Evolutionary conservation across 176 grass and related monocot species (phyloP), one percentile per base, ranked within the genome.

Genomic region (Chrysopogon serrulatus): DNA sequence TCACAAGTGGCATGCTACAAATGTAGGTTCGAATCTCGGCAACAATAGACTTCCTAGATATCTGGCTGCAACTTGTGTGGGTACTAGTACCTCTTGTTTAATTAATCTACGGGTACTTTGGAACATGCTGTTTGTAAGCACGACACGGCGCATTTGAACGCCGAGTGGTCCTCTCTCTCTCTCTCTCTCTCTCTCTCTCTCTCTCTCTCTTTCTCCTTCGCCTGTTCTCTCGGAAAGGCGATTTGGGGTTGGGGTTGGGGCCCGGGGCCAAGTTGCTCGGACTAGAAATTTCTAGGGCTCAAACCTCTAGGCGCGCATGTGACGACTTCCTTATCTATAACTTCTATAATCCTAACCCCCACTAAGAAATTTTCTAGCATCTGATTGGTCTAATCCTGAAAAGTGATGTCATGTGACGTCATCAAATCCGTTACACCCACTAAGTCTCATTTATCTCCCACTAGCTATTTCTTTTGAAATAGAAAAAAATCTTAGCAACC

Each of bases 201-300:
- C n/a, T n/a, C n/a, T n/a, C n/a, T n/a, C n/a, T n/a, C n/a, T n/a
- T n/a, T n/a, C n/a, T n/a, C 49, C 49, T 21, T 34, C 62, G 42
- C 56, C 74, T 30, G 27, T 26, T 73, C 75, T 84, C 81, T 73
- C 59, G 68, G 75, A 79, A 87, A 84, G 36, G 24, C 84, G 36
- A 78, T 18, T 21, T 79, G 37, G 42, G n/a, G n/a, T n/a, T n/a
- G n/a, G n/a, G n/a, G n/a, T n/a, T n/a, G n/a, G n/a, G n/a, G n/a
- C n/a, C 43, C 28, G 56, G 76, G 63, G 26, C 80, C 80, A 83
- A 78, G 80, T 61, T 66, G 67, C 65, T 48, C 65, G 78, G 68
- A 11, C 41, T 14, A 36, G 81, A 79, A 27, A 33, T 64, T 54
- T 23, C 45, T 34, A 45, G 43, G 74, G 35, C 86, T 83, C 65